Evolutionary conservation across 495 filamentous ascomycete genomes (phyloP).

Genomic region (Penicillium pulvis): DNA sequence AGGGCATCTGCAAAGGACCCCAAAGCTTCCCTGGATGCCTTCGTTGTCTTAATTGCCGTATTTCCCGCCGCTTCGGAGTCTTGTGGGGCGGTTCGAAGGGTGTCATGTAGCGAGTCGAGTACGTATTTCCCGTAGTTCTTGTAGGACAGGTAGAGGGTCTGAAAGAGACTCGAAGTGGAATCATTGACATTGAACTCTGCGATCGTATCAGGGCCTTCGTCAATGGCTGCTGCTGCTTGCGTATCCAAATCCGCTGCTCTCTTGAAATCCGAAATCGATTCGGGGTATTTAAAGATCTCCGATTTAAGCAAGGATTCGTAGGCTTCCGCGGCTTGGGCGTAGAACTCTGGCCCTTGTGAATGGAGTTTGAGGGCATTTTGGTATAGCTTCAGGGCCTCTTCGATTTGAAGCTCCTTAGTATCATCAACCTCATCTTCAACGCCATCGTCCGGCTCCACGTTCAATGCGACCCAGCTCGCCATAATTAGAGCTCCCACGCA

Average conservation of each 20-base stretch:
- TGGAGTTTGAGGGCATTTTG: constrained; percentile 90
- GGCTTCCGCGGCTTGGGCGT: constrained; percentile 74
- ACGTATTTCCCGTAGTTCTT: constrained; percentile 94
- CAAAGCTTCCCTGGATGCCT: constrained; percentile 45
- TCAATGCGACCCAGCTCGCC: constrained; percentile 76
- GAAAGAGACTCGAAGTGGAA: constrained; percentile 74
- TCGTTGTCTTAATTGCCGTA: constrained; percentile 14
- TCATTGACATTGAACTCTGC: constrained; percentile 54
- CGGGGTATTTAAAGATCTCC: constrained; percentile 90
- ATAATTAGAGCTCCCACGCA: constrained; percentile 32
- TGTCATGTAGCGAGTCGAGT: constrained; percentile 68
- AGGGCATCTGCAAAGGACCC: constrained; percentile 73
- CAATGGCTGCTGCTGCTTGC: constrained; percentile 45
- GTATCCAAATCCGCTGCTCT: constrained; percentile 64
- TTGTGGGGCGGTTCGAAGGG: constrained; percentile 27
- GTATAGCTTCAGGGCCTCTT: constrained; percentile 95
- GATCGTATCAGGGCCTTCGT: constrained; percentile 44
- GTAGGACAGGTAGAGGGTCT: constrained; percentile 87
- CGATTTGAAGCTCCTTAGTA: constrained; percentile 94
- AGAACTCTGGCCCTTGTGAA: constrained; percentile 77
- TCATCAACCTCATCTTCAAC: constrained; percentile 91
- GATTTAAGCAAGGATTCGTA: constrained; percentile 85
- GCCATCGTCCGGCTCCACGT: constrained; percentile 89
- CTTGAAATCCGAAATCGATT: constrained; percentile 77
- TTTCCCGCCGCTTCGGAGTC: constrained; percentile 32